Evolutionary conservation across 495 filamentous ascomycete species (phyloP), one percentile per base, ranked within the genome.

Genomic region (Hyaloscypha finlandica): DNA sequence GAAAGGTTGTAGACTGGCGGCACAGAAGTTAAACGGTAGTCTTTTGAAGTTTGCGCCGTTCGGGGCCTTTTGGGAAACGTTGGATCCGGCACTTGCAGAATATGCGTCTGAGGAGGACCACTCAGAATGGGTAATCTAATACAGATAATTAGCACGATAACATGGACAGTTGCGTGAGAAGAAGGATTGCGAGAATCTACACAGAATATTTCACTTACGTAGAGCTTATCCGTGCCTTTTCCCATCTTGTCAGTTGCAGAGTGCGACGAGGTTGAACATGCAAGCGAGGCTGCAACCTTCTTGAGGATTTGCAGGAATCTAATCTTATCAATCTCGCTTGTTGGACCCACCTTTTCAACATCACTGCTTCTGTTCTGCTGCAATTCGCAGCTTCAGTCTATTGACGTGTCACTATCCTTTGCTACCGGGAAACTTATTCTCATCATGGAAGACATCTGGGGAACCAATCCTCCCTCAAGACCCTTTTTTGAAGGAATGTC

Each of bases 11-110:
- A 99, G 88, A 31, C 91, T 94, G 45, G 97, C 88, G 67, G 95
- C 92, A 85, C 95, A 99, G 81, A 94, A 98, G 83, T 97, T 97
- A 86, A 96, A 99, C 45, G 95, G 95, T 4, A 99, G 85, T 30
- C 92, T 91, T 74, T 89, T 90, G 82, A 98, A 99, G 35, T 84
- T 82, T 22, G 84, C 84, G 59, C 86, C 84, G 42, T 77, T 81
- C 19, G 75, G 71, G 4, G 80, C 76, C 67, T 83, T 82, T 39
- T 83, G 84, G 19, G 84, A 83, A 19, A 90, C 88, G 65, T 88
- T 90, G 45, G 90, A 85, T 74, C 92, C 91, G 35, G 82, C 85
- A 70, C 84, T 90, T 69, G 92, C 90, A 30, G 89, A 89, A 79
- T 88, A 95, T 59, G 90, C 90, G 76, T 97, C 92, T 39, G 88